phyloP scores from a whole-genome alignment of 306 rosid species.

The Adenanthera pavonina region DNA sequence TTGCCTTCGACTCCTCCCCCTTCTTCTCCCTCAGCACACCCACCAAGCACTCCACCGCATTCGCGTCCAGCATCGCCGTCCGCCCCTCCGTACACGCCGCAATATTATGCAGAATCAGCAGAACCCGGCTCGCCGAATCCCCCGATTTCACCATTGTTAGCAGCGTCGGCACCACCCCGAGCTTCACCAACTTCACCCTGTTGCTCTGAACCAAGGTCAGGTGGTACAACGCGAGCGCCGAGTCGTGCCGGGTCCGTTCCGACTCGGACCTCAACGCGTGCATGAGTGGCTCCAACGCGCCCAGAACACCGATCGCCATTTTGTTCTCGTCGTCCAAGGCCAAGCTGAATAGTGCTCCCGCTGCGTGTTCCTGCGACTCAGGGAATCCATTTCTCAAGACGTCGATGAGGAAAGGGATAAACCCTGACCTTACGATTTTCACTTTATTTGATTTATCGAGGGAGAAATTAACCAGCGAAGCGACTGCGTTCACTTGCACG shows the following conservation, averaged over 20 bases:
- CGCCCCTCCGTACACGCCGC: conserved; percentile 73
- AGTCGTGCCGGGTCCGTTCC: conserved; percentile 78
- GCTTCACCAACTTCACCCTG: conserved; percentile 80
- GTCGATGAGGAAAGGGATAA: conserved; percentile 66
- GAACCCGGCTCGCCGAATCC: conserved; percentile 53
- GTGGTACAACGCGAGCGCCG: conserved; percentile 85
- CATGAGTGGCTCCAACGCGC: conserved; percentile 82
- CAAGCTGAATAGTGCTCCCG: conserved; percentile 89
- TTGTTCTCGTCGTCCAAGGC: conserved; percentile 86
- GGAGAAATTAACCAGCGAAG: conserved; percentile 83
- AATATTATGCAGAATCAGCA: conserved; percentile 76
- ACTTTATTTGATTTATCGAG: conserved; percentile 79
- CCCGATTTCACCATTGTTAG: conserved; percentile 56
- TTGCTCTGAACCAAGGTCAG: conserved; percentile 76
- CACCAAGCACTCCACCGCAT: conserved; percentile 75
- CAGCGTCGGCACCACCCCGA: conserved; percentile 63
- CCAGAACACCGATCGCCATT: conserved; percentile 90
- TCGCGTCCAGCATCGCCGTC: conserved; percentile 81
- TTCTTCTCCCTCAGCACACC: conserved; percentile 52
- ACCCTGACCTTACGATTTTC: conserved; percentile 81
- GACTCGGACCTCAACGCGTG: conserved; percentile 77
- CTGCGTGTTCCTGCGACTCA: conserved; percentile 92
- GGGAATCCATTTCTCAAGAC: conserved; percentile 61
- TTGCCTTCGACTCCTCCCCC: conserved; percentile 64
- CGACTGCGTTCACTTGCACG: conserved; percentile 80